A percentile compares a stretch with the other conserved stretches of the same genome.
phyloP scores from a whole-genome alignment of 139 green algal genomes.

The Closterium sp. region DNA sequence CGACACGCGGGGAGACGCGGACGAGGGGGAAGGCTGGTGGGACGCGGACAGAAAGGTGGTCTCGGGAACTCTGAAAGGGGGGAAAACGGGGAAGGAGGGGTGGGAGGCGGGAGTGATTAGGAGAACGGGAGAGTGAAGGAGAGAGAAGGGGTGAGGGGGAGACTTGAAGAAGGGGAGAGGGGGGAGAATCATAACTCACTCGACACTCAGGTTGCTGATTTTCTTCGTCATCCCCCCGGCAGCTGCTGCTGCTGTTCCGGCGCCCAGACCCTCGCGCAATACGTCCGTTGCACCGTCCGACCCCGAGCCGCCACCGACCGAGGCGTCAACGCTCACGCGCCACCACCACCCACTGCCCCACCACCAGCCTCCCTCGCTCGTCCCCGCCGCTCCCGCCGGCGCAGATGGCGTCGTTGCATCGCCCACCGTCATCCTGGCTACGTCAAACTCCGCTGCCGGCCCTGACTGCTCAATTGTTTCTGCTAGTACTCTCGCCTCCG shows the following conservation, averaged over 20 bases:
- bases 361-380: neutral
- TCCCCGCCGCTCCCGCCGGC: neutral
- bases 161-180: no score
- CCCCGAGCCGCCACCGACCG: no score
- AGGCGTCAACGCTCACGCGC: neutral
- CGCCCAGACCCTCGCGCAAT: neutral
- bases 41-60: neutral
- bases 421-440: no score
- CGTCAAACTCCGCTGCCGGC: neutral
- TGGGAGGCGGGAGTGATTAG: no score
- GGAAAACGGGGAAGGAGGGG: neutral
- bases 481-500: neutral
- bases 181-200: neutral
- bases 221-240: neutral
- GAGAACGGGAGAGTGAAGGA: no score
- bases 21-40: neutral
- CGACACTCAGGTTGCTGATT: neutral
- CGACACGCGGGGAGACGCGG: neutral
- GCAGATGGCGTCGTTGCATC: no score
- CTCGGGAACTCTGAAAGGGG: neutral
- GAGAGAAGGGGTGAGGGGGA: no score
- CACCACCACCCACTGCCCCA: neutral
- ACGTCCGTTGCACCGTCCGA: neutral
- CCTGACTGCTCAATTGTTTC: neutral
- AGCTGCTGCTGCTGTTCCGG: neutral